Base-by-base conservation (phyloP, 306 rosid genomes). In the Lathyrus sativus region DNA sequence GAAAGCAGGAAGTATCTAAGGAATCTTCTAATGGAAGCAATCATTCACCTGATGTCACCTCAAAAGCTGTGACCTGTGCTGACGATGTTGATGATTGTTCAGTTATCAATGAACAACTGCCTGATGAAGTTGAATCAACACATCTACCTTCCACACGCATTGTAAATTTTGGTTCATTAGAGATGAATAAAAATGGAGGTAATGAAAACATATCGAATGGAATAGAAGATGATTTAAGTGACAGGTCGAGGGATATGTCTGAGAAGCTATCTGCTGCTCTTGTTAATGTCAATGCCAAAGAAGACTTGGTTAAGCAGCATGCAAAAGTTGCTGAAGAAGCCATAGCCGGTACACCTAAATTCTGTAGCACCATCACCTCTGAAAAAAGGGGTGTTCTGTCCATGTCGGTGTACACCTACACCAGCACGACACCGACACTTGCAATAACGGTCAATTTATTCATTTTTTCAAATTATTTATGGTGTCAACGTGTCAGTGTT, bases 241-340 rank as follows among this genome's bases (percentile, higher is more conserved):
- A 82, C 53, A 83, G 80, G 48, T 61, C 86, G 80, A 81, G 49
- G 79, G 77, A 70, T 73, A 85, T 95, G 74, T 76, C 85, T 1
- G 95, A 87, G 70, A 87, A 81, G 81, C 72, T 90, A 66, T 90
- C 96, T 13, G 87, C 95, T 37, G 99, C 91, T 46, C 96, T 85
- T 58, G 88, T 88, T 45, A 87, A 88, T 75, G 88, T 78, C 70
- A 90, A 86, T 61, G 92, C 91, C 63, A 95, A 88, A 84, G 99
- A 95, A 73, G 99, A 90, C 74, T 87, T 95, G 84, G 97, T 88
- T 41, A 85, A 87, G 79, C 99, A 95, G 81, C 99, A 95, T 71
- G 88, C 96, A 51, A 88, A 82, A 90, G 97, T 95, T 22, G 97
- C 99, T 53, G 97, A 95, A 87, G 99, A 95, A 95, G 99, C 99